Conservation (phyloP, 345 rosid genomes). For the Rhodamnia rubescens region DNA sequence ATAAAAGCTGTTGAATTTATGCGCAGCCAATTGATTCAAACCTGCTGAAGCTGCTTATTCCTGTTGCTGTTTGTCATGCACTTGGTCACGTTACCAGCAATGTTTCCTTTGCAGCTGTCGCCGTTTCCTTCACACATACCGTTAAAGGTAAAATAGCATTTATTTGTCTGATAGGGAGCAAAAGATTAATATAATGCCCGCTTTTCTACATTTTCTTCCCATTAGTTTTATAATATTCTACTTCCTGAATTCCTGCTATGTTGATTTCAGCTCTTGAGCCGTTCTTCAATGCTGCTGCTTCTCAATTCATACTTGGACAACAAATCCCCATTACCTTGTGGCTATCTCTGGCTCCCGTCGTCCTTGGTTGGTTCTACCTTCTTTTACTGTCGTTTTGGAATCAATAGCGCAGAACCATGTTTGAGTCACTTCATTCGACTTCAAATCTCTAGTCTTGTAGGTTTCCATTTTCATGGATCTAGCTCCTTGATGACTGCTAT, state of each 20-base stretch:
- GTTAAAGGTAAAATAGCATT: conserved; percentile 44
- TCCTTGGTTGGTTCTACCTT: conserved; percentile 39
- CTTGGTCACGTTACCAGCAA: conserved; percentile 91
- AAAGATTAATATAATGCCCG: background rate
- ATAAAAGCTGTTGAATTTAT: background rate
- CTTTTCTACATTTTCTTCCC: background rate
- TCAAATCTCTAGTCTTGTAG: background rate
- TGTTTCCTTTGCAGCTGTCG: conserved; percentile 94
- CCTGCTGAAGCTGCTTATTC: conserved; percentile 72
- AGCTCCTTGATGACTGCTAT: background rate
- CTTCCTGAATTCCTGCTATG: background rate
- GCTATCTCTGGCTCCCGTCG: conserved; percentile 90
- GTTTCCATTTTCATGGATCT: background rate
- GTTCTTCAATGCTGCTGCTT: conserved; percentile 95
- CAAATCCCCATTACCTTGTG: conserved; percentile 69
- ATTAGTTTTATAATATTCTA: background rate
- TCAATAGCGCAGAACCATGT: background rate
- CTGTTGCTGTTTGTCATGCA: conserved; percentile 91
- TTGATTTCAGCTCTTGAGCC: conserved; percentile 85
- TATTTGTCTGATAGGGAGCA: background rate
- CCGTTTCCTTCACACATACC: conserved; percentile 96
- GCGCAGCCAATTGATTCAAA: conserved; percentile 75
- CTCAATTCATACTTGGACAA: conserved; percentile 88
- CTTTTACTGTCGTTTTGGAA: background rate
- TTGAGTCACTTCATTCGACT: background rate